These are phyloP conservation scores for Periconia digitata DNA, from an alignment of 2,329 filamentous ascomycete species.

Conservation along the genomic window DNA sequence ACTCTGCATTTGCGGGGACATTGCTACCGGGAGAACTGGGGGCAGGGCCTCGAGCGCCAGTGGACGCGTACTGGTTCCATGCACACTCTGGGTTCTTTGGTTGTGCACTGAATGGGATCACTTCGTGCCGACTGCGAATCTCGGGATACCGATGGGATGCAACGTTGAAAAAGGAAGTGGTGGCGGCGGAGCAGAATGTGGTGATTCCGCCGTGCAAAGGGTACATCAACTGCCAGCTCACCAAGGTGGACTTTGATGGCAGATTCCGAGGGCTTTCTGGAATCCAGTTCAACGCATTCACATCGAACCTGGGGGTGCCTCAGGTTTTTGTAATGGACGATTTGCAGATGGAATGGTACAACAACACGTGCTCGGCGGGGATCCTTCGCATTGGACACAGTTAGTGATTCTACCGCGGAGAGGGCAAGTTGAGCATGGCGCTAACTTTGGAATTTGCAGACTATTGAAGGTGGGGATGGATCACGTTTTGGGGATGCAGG, in stretches of 20 bases:
- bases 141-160: conserved; percentile 49
- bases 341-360: conserved; percentile 51
- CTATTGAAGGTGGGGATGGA: neutral
- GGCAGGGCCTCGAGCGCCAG: conserved; percentile 46
- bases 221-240: conserved; percentile 47
- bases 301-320: conserved; percentile 40
- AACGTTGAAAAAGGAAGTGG: conserved; percentile 35
- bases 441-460: conserved; percentile 3
- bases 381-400: conserved; percentile 34
- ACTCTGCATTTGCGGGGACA: conserved; percentile 33
- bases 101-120: conserved; percentile 47
- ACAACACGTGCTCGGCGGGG: conserved; percentile 53
- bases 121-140: conserved; percentile 48
- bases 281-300: conserved; percentile 52
- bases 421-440: no score
- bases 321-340: conserved; percentile 53
- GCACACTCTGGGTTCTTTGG: conserved; percentile 50
- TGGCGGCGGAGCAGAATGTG: conserved; percentile 41
- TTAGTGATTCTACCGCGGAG: conserved; percentile 16
- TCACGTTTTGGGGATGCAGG: conserved; percentile 1
- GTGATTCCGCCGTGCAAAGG: conserved; percentile 46
- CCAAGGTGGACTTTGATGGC: conserved; percentile 45
- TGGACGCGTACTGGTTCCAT: conserved; percentile 55
- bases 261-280: conserved; percentile 47
- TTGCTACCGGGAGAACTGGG: conserved; percentile 51